Evolutionary conservation across 345 rosid genomes (phyloP).

Genomic region (Gossypium sturtianum): DNA sequence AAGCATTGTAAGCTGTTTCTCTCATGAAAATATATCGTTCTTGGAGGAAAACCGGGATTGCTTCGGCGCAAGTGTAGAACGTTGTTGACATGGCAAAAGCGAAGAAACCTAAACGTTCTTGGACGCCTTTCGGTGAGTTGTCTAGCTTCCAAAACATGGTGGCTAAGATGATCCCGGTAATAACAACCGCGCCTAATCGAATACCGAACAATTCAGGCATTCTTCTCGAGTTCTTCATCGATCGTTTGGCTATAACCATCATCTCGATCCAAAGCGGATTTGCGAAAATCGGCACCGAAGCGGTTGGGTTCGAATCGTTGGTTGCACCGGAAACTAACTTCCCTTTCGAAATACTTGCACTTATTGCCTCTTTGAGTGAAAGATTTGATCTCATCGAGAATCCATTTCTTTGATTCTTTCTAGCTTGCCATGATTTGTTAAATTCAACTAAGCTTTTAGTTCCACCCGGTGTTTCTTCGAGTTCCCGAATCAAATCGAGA

Average conservation of each 20-base stretch:
- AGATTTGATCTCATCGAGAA: constrained; percentile 17
- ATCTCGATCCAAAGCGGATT: constrained; percentile 83
- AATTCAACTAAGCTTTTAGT: constrained; percentile 65
- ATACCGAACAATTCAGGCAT: constrained; percentile 78
- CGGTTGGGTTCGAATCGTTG: constrained; percentile 25
- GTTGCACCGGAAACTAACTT: constrained; percentile 75
- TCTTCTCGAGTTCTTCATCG: constrained; percentile 64
- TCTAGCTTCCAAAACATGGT: constrained; percentile 83
- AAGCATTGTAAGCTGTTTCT: constrained; percentile 93
- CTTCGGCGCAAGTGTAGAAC: constrained; percentile 95
- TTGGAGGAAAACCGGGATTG: constrained; percentile 84
- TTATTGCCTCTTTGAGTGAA: constrained; percentile 73
- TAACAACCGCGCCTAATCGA: constrained; percentile 71
- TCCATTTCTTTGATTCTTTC: constrained; percentile 20
- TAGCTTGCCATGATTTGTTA: constrained; percentile 56
- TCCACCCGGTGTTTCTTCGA: constrained; percentile 72
- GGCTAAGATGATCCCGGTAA: constrained; percentile 83
- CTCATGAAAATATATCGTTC: constrained; percentile 95
- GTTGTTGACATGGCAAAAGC: constrained; percentile 96
- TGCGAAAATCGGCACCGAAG: constrained; percentile 69
- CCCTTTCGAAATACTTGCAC: constrained; percentile 68
- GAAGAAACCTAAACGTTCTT: constrained; percentile 80
- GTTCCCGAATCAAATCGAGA: constrained; percentile 75
- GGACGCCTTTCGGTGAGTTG: constrained; percentile 73
- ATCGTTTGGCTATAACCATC: constrained; percentile 61